These are phyloP conservation scores for Manihot esculenta DNA, from an alignment of 441 rosid species.

Conservation along the genomic window DNA sequence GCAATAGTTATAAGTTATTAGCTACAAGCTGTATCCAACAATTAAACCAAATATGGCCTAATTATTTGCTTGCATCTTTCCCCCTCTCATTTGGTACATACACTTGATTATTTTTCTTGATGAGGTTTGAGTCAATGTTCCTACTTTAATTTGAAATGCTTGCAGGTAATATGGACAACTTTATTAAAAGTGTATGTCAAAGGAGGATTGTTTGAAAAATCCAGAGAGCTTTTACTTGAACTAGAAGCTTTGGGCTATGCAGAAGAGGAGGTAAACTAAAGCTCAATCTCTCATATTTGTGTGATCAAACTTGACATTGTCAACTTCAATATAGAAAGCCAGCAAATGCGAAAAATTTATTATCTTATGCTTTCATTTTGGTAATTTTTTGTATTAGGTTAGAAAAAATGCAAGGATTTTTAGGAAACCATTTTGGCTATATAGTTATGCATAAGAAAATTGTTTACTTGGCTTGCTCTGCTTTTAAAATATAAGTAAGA, in stretches of 20 bases:
- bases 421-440: slow-evolving; percentile 1
- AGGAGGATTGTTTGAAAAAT: slow-evolving; percentile 90
- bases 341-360: neutral
- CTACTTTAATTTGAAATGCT: slow-evolving; percentile 23
- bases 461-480: neutral
- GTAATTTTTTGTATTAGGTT: neutral
- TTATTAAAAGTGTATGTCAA: slow-evolving; percentile 78
- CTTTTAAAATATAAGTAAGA: neutral
- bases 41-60: too few species aligned
- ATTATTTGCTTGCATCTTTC: neutral
- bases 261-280: slow-evolving; percentile 63
- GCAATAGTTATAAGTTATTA: too few species aligned
- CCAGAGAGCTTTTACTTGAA: slow-evolving; percentile 62
- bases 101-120: slow-evolving; percentile 1
- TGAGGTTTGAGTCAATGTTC: neutral
- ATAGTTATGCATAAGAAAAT: neutral
- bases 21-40: too few species aligned
- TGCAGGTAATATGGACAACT: slow-evolving; percentile 88
- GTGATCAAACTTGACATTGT: slow-evolving; percentile 18
- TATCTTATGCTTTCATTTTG: neutral
- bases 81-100: neutral
- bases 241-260: slow-evolving; percentile 71
- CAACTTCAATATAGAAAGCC: slow-evolving; percentile 8
- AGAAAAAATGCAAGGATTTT: slow-evolving; percentile 5
- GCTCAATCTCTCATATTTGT: slow-evolving; percentile 1